Percentiles rank a stretch among this genome's conserved stretches.
phyloP scores from a whole-genome alignment of 2,329 filamentous ascomycete species.

The Fusarium continuum region DNA sequence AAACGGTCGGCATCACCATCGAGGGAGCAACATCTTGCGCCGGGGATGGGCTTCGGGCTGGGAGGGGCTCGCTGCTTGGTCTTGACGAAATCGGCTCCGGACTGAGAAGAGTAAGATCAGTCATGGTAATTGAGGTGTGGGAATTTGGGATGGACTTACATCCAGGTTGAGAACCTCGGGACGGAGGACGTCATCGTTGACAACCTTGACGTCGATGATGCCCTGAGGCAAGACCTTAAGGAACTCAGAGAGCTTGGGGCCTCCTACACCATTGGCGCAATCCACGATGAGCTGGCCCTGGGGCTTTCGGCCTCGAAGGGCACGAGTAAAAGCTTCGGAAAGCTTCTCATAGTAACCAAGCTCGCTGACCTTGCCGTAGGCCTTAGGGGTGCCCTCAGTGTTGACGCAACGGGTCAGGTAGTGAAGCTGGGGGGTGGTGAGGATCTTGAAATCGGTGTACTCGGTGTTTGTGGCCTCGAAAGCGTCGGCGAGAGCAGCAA shows the following conservation, averaged over 20 bases:
- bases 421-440: conserved; percentile 98
- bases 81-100: conserved; percentile 97
- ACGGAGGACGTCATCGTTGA: conserved; percentile 93
- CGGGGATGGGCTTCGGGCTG: conserved; percentile 77
- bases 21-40: conserved; percentile 86
- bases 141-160: conserved; percentile 58
- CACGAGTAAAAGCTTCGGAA: conserved; percentile 81
- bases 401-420: conserved; percentile 96
- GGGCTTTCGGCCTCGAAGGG: conserved; percentile 80
- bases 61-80: conserved; percentile 92
- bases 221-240: conserved; percentile 81
- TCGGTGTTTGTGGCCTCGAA: conserved; percentile 79
- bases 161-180: conserved; percentile 90
- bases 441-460: conserved; percentile 84
- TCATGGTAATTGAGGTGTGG: neutral
- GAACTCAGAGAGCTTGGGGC: conserved; percentile 86
- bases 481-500: conserved; percentile 80
- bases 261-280: conserved; percentile 96
- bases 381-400: conserved; percentile 84
- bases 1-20: conserved; percentile 96
- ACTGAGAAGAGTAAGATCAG: conserved; percentile 58
- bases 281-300: conserved; percentile 83
- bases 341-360: conserved; percentile 96
- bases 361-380: conserved; percentile 90
- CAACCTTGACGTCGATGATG: conserved; percentile 83